A percentile compares a stretch with the other conserved stretches of the same genome.
Conservation (phyloP, 257 asterid genomes). For the Craterostigma plantagineum region DNA sequence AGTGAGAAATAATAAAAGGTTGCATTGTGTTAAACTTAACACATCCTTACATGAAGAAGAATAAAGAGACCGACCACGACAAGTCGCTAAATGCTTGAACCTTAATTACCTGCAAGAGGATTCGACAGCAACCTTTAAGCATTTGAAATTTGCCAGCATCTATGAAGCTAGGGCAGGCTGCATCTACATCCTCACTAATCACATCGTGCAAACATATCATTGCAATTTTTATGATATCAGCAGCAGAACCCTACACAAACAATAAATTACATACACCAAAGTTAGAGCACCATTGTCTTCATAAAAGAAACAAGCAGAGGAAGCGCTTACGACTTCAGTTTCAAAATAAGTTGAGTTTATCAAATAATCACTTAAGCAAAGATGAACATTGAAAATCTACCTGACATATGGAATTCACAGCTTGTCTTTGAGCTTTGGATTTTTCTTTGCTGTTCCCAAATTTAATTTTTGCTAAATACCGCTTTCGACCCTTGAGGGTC, state of each 20-base stretch:
- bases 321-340: too few relatives aligned
- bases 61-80: not conserved
- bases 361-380: too few relatives aligned
- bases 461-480: constrained; percentile 78
- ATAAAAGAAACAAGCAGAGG: too few relatives aligned
- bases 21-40: not conserved
- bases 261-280: constrained; percentile 4
- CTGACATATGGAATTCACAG: constrained; percentile 97
- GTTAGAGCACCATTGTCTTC: too few relatives aligned
- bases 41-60: constrained; percentile 1
- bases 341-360: not conserved
- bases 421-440: constrained; percentile 94
- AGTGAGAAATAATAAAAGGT: constrained; percentile 7
- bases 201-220: constrained; percentile 62
- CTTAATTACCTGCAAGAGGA: constrained; percentile 64
- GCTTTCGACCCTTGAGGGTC: constrained; percentile 84
- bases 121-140: constrained; percentile 79
- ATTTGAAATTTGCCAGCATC: constrained; percentile 34
- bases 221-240: constrained; percentile 86
- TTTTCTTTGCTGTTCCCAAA: constrained; percentile 68
- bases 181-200: constrained; percentile 34
- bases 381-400: constrained; percentile 17
- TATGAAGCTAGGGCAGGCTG: constrained; percentile 23
- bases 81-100: not conserved
- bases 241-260: constrained; percentile 76